Evolutionary conservation across 768 basidiomycete species (phyloP), one percentile per base, ranked within the genome.

Genomic region (Termitomyces sp.): DNA sequence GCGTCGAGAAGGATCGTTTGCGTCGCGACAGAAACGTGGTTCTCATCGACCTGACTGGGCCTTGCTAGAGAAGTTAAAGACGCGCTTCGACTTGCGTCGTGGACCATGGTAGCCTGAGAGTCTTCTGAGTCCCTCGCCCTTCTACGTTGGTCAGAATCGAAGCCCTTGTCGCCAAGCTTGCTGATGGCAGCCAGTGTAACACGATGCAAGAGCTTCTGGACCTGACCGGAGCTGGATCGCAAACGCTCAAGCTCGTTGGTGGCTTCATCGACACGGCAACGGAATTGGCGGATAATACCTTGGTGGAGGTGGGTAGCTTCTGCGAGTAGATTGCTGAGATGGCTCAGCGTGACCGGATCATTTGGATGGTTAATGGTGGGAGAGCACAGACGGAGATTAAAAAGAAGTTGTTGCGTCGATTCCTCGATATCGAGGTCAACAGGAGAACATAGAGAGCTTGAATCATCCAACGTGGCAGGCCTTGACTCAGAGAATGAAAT

Each of bases 61-160:
- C 54, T 59, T 9, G 62, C 50, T 28, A 64, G 60, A 39, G 58
- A 62, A 18, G 57, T 57, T 45, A 36, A 53, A 15, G 62, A 66
- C 5, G 59, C 61, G 53, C 54, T 61, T 50, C 59, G 56, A 33
- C 59, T 61, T 36, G 51, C 52, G 20, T 46, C 61, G 22, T 60
- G 55, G 45, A 53, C 66, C 65, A 86, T 82, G 0, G 86, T 88
- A 24, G 66, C 65, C 54, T 84, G 80, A 1, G 87, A 88, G 66
- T 87, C 86, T 65, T 82, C 80, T n/a, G 87, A 88, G 49, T 81
- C 85, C 54, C 85, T 78, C 15, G 80, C 75, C 1, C 74, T 72
- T 41, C 77, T 74, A 42, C 61, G 64, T 57, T 26, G 59, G 62
- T 36, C 57, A 7, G 76, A 62, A 28, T 67, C 62, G 28, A 79